These are phyloP conservation scores for Chaetoceros muelleri DNA, from an alignment of 108 stramenopile species.

Conservation along the genomic window DNA sequence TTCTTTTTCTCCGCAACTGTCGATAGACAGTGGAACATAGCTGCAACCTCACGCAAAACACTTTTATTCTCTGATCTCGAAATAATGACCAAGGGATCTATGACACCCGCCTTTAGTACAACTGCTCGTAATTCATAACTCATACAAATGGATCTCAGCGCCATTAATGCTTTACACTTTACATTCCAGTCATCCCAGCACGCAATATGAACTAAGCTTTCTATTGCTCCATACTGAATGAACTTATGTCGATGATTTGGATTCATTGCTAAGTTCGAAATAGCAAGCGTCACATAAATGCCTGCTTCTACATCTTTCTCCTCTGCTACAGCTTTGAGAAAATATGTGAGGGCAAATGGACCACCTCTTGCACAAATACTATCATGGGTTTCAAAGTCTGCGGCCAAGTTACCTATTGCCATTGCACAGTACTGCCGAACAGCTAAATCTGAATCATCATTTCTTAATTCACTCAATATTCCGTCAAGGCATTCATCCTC, in stretches of 20 bases:
- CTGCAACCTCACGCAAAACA: conserved; percentile 55
- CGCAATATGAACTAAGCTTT: conserved; percentile 55
- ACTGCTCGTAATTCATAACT: conserved; percentile 42
- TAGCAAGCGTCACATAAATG: conserved; percentile 62
- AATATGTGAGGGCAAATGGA: conserved; percentile 41
- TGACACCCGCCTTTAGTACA: conserved; percentile 56
- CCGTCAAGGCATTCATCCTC: conserved; percentile 26
- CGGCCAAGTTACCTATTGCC: conserved; percentile 76
- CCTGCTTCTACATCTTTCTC: conserved; percentile 45
- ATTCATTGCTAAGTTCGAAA: conserved; percentile 70
- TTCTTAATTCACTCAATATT: conserved; percentile 29
- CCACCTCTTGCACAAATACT: conserved; percentile 44
- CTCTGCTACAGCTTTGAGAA: conserved; percentile 42
- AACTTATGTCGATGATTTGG: conserved; percentile 47
- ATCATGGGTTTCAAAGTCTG: conserved; percentile 69
- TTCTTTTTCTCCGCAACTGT: conserved; percentile 76
- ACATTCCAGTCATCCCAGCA: conserved; percentile 73
- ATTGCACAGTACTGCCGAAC: conserved; percentile 73
- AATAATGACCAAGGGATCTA: conserved; percentile 77
- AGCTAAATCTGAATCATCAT: conserved; percentile 33
- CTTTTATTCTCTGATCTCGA: conserved; percentile 52
- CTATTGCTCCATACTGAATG: conserved; percentile 61
- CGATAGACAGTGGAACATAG: conserved; percentile 66
- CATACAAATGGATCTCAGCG: conserved; percentile 62
- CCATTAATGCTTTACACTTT: conserved; percentile 63